Evolutionary conservation across 2,329 filamentous ascomycete species (phyloP).

Genomic region (Hypoxylon sp.): DNA sequence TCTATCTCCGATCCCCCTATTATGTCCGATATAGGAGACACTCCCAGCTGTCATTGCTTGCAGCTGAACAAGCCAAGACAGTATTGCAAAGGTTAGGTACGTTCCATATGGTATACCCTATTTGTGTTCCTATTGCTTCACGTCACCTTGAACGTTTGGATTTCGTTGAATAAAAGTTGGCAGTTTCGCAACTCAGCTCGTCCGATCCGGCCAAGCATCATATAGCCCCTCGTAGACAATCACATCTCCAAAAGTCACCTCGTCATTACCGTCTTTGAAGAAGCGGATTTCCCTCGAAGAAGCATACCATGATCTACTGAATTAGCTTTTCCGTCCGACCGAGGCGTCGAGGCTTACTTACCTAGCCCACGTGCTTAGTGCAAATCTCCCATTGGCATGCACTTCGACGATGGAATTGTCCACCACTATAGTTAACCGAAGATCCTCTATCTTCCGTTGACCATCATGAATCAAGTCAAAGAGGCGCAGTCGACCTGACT

Average conservation of each 20-base stretch:
- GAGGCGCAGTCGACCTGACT: constrained; percentile 55
- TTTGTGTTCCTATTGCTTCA: neutral
- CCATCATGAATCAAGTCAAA: constrained; percentile 54
- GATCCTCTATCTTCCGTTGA: constrained; percentile 51
- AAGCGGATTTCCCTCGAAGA: constrained; percentile 53
- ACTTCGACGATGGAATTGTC: constrained; percentile 56
- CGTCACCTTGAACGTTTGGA: neutral
- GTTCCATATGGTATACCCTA: neutral
- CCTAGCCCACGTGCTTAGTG: constrained; percentile 58
- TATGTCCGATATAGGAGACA: neutral
- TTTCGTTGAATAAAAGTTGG: neutral
- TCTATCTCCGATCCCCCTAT: neutral
- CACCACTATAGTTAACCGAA: constrained; percentile 57
- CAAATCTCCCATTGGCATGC: constrained; percentile 58
- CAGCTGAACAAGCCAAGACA: too few species aligned
- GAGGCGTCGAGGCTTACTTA: constrained; percentile 43
- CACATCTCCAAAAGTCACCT: constrained; percentile 52
- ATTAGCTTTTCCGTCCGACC: constrained; percentile 39
- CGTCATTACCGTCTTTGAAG: constrained; percentile 52
- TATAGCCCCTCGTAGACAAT: constrained; percentile 54
- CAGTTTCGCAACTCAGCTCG: neutral
- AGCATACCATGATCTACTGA: constrained; percentile 53
- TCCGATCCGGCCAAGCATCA: constrained; percentile 54
- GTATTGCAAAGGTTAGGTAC: neutral
- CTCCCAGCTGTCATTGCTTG: neutral